Evolutionary conservation across 139 green algal genomes (phyloP).

Genomic region (Chlorella sp.): DNA sequence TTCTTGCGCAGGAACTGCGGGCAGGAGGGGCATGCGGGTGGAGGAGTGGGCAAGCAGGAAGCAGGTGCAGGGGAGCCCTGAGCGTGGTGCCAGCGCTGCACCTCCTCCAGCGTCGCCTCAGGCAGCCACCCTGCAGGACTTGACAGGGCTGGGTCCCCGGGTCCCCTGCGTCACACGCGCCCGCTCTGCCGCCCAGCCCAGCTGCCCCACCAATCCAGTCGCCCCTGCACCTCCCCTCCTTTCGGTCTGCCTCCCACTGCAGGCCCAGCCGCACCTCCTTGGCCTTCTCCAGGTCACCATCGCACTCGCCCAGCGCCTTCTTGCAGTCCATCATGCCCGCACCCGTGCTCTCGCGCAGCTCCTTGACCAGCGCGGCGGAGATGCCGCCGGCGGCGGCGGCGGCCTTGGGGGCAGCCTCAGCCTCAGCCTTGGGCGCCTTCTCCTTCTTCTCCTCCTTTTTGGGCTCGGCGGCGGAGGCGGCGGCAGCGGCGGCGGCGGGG

Average conservation of each 20-base stretch:
- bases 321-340: slow-evolving; percentile 99
- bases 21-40: too few species aligned
- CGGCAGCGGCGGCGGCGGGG: slow-evolving; percentile 26
- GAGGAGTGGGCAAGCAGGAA: too few species aligned
- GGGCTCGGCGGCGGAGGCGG: slow-evolving; percentile 3
- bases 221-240: not conserved
- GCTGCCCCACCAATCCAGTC: too few species aligned
- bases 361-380: slow-evolving; percentile 84
- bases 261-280: slow-evolving; percentile 59
- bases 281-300: slow-evolving; percentile 83
- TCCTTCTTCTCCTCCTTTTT: slow-evolving; percentile 25
- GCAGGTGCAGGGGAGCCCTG: not conserved
- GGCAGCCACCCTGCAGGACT: too few species aligned
- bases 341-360: slow-evolving; percentile 80
- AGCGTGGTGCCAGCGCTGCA: not conserved
- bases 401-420: slow-evolving; percentile 36
- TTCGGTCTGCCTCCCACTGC: not conserved
- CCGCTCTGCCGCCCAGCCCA: too few species aligned
- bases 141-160: too few species aligned
- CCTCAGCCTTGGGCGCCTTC: not conserved
- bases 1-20: slow-evolving; percentile 95
- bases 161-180: not conserved
- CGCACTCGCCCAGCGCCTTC: slow-evolving; percentile 90
- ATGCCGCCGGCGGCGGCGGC: slow-evolving; percentile 50
- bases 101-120: too few species aligned